Evolutionary conservation across 2,329 filamentous ascomycete genomes (phyloP).

Genomic region (Berkeleyomyces basicola): DNA sequence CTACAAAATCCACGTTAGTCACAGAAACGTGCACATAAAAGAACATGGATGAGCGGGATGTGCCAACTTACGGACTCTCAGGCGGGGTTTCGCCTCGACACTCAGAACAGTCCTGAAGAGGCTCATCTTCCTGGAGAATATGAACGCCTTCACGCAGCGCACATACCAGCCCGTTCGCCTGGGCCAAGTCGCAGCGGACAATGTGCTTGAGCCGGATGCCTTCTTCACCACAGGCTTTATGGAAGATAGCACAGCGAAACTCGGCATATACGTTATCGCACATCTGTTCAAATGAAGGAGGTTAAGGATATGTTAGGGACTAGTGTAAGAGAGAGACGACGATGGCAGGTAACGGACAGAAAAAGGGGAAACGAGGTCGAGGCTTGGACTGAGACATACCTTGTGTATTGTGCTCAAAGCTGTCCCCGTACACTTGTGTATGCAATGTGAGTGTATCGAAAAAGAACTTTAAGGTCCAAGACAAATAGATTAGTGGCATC

Average conservation of each 20-base stretch:
- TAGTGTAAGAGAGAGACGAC: not conserved
- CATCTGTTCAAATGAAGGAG: conserved; percentile 4
- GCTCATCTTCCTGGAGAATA: conserved; percentile 12
- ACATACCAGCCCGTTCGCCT: conserved; percentile 1
- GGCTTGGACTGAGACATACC: conserved; percentile 3
- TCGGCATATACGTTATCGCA: conserved; percentile 13
- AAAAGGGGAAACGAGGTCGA: not conserved
- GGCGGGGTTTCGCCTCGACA: conserved; percentile 13
- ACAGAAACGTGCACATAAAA: not conserved
- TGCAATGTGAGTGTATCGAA: not conserved
- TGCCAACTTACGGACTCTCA: conserved; percentile 9
- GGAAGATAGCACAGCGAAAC: conserved; percentile 10
- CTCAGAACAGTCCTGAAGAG: conserved; percentile 8
- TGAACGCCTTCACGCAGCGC: conserved; percentile 8
- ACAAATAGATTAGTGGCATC: not conserved
- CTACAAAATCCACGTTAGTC: not conserved
- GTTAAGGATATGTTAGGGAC: not conserved
- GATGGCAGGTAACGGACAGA: not conserved
- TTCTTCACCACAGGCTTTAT: conserved; percentile 8
- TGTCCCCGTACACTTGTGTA: not conserved
- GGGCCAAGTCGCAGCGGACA: conserved; percentile 9
- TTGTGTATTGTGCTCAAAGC: not conserved
- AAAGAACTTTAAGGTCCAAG: not conserved
- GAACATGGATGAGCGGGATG: not conserved
- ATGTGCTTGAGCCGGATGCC: conserved; percentile 12